Evolutionary conservation across 768 basidiomycete species (phyloP), one percentile per base, ranked within the genome.

Genomic region (Termitomyces heimii): DNA sequence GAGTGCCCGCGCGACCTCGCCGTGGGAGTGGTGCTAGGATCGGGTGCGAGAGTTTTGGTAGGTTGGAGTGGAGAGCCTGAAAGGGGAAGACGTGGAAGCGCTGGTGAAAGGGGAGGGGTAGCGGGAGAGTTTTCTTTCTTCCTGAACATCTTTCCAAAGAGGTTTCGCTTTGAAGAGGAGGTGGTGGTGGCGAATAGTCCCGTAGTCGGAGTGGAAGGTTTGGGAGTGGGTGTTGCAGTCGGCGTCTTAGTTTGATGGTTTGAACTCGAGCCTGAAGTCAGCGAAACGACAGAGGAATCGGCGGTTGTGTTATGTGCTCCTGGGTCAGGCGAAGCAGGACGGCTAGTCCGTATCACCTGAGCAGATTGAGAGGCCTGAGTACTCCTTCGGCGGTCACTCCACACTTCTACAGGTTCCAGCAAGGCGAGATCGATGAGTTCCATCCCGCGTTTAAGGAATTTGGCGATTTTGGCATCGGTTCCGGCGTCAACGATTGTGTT

Each of bases 401-500:
- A 87, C 52, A 93, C 82, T 66, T 94, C 92, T 8, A 90, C 78
- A 2, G 89, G 88, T 65, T 94, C 92, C 2, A 94, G 71, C n/a
- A 86, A 64, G 4, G 84, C 90, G 5, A 95, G 77, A 35, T 85
- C 87, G 16, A 92, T 80, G 28, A 95, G 71, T 66, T 94, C 92
- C 32, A 92, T 72, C 2, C 89, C 87, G 4, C 86, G 79, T 61
- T 80, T 84, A 54, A 77, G 75, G 66, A 92, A 93, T 61, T 82
- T 86, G 4, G 91, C 89, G 37, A 94, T 84, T 71, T 89, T 89
- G 22, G 88, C 87, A 57, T 93, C 92, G 0, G 92, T 94, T 40
- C 92, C 92, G 0, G 92, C 92, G 66, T 94, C 92, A 29, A 91
- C 81, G 55, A 94, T 86, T 35, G 84, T 82, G 64, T 93, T 94